Conservation (phyloP, 2,329 filamentous ascomycete species). For the Fonsecaea nubica region DNA sequence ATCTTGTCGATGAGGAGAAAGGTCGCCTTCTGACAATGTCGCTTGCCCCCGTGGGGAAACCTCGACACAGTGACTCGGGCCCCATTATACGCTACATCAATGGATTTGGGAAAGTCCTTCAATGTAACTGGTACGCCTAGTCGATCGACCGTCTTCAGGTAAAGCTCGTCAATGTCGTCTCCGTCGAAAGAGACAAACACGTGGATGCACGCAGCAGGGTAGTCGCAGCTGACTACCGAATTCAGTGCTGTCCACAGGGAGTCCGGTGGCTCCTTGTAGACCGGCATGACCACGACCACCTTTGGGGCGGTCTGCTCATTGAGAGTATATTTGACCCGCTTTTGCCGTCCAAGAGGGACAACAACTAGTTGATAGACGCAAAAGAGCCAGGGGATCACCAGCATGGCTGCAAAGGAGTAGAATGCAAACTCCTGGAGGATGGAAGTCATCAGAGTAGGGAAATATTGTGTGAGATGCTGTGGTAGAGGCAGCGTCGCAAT, state of each 20-base stretch:
- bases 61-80: conserved; percentile 88
- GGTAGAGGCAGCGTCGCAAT: conserved; percentile 88
- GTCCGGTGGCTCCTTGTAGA: conserved; percentile 88
- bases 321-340: conserved; percentile 80
- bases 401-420: conserved; percentile 83
- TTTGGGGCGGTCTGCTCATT: conserved; percentile 89
- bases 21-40: conserved; percentile 90
- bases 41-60: conserved; percentile 91
- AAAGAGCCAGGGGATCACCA: conserved; percentile 90
- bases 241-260: conserved; percentile 84
- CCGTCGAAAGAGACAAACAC: conserved; percentile 96
- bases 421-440: conserved; percentile 94
- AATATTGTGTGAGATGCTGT: conserved; percentile 70
- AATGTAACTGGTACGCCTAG: conserved; percentile 80
- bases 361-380: conserved; percentile 92
- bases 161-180: conserved; percentile 85
- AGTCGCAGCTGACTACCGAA: conserved; percentile 92
- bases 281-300: conserved; percentile 95
- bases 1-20: conserved; percentile 94
- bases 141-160: conserved; percentile 81
- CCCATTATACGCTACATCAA: conserved; percentile 83
- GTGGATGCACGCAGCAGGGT: conserved; percentile 88
- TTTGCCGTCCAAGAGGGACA: conserved; percentile 79
- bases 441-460: conserved; percentile 71
- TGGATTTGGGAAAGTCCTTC: conserved; percentile 82